Evolutionary conservation across 768 basidiomycete genomes (phyloP).

Genomic region (Xerocomus spinulosus): DNA sequence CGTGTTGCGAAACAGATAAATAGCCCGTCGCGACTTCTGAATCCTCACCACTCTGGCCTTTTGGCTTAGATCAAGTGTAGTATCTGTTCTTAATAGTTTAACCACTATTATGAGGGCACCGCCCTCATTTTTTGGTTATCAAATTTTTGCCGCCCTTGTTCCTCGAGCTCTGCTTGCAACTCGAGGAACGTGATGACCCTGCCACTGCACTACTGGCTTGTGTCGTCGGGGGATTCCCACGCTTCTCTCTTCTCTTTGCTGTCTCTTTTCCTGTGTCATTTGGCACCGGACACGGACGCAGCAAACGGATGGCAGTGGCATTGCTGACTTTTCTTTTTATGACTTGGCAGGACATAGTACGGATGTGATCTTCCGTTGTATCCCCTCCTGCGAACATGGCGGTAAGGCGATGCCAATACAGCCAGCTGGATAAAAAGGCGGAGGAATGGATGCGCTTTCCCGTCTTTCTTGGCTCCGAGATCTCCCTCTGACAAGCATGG

Average conservation of each 20-base stretch:
- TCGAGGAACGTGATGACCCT: conserved; percentile 37
- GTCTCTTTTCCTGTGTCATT: not conserved
- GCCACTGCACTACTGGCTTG: conserved; percentile 44
- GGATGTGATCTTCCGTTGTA: too few relatives aligned
- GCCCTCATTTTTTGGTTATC: conserved; percentile 54
- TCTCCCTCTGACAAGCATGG: not conserved
- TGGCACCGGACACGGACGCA: not conserved
- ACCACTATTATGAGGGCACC: conserved; percentile 56
- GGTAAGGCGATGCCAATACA: not conserved
- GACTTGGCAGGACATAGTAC: too few relatives aligned
- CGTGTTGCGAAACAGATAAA: not conserved
- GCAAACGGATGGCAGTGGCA: conserved; percentile 13
- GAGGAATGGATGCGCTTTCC: not conserved
- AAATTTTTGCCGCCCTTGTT: conserved; percentile 31
- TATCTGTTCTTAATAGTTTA: conserved; percentile 66
- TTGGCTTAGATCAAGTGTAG: conserved; percentile 78
- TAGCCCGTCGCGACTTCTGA: not conserved
- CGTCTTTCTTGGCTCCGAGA: not conserved
- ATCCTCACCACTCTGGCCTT: conserved; percentile 41
- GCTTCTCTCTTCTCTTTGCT: conserved; percentile 19
- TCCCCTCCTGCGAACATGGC: not conserved
- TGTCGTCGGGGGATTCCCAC: conserved; percentile 54
- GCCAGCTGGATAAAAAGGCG: not conserved
- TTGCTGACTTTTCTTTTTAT: not conserved
- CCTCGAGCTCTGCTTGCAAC: conserved; percentile 43